phyloP scores from a whole-genome alignment of 2,329 filamentous ascomycete species.

The Cercospora berteroae region DNA sequence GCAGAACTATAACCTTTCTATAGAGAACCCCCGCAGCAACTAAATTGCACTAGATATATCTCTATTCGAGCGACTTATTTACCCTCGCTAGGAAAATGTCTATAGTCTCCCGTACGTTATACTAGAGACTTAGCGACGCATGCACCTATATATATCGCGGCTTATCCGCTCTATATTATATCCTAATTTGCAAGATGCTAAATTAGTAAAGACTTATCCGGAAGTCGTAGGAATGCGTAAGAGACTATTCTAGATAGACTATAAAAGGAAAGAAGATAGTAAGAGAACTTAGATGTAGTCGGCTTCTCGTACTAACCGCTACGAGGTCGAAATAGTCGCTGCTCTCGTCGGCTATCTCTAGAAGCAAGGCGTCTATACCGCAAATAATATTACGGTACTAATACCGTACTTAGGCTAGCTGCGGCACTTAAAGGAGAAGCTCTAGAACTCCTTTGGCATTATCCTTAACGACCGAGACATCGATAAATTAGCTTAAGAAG shows the following conservation, averaged over 20 bases:
- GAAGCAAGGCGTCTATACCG: constrained; percentile 60
- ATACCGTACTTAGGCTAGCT: constrained; percentile 64
- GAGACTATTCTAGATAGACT: constrained; percentile 62
- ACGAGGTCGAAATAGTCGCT: constrained; percentile 63
- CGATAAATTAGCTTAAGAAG: constrained; percentile 11
- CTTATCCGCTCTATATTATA: constrained; percentile 61
- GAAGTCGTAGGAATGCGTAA: constrained; percentile 52
- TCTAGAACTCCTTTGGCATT: constrained; percentile 37
- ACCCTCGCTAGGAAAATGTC: constrained; percentile 27
- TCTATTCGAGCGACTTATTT: constrained; percentile 60
- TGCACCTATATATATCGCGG: constrained; percentile 61
- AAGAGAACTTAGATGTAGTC: constrained; percentile 19
- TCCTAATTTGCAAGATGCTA: constrained; percentile 53
- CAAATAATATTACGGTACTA: constrained; percentile 65
- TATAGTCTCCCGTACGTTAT: constrained; percentile 32
- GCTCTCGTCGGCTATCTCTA: constrained; percentile 65
- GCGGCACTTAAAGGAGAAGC: constrained; percentile 46
- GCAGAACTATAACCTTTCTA: constrained; percentile 55
- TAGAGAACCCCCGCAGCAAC: constrained; percentile 46
- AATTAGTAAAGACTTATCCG: constrained; percentile 5
- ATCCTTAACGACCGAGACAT: constrained; percentile 57
- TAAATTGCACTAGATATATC: constrained; percentile 58
- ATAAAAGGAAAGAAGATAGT: constrained; percentile 49
- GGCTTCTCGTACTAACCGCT: constrained; percentile 54
- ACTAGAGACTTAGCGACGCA: constrained; percentile 61